These are phyloP conservation scores for Ophidiomyces ophidiicola DNA, from an alignment of 2,329 filamentous ascomycete genomes.

Conservation along the genomic window DNA sequence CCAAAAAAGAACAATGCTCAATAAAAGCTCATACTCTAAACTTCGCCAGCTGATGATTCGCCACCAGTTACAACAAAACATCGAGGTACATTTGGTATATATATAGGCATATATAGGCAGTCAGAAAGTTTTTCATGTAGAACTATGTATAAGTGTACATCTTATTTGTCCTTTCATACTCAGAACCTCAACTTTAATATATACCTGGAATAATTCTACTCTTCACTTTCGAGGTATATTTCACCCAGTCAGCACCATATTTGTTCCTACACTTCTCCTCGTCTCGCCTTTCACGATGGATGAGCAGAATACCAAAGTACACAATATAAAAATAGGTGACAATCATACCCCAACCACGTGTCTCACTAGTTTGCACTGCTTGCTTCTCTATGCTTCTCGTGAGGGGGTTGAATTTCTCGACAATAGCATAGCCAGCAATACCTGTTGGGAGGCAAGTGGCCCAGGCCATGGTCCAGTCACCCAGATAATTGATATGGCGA, in stretches of 20 bases:
- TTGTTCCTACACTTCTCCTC: conserved; percentile 84
- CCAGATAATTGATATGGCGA: conserved; percentile 90
- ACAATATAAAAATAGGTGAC: conserved; percentile 91
- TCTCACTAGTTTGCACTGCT: conserved; percentile 59
- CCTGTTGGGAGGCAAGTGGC: conserved; percentile 79
- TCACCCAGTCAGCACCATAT: conserved; percentile 85
- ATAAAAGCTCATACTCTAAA: too few species aligned
- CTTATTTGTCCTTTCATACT: too few species aligned
- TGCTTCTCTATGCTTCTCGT: conserved; percentile 56
- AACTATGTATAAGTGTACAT: too few species aligned
- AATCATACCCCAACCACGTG: conserved; percentile 70
- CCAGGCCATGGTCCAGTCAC: conserved; percentile 91
- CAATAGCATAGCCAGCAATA: conserved; percentile 65
- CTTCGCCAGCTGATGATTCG: too few species aligned
- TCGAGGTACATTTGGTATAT: too few species aligned
- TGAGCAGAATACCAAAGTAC: conserved; percentile 76
- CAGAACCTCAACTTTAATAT: conserved; percentile 54
- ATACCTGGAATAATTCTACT: conserved; percentile 75
- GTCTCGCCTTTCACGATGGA: conserved; percentile 77
- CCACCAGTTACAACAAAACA: too few species aligned
- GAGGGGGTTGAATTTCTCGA: conserved; percentile 35
- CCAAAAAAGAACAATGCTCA: too few species aligned
- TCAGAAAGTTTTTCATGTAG: too few species aligned
- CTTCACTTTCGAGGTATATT: conserved; percentile 70
- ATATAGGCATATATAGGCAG: too few species aligned